Evolutionary conservation across 202 grass and related monocot genomes (phyloP), one percentile per base, ranked within the genome.

Genomic region (Brachypodium distachyon): DNA sequence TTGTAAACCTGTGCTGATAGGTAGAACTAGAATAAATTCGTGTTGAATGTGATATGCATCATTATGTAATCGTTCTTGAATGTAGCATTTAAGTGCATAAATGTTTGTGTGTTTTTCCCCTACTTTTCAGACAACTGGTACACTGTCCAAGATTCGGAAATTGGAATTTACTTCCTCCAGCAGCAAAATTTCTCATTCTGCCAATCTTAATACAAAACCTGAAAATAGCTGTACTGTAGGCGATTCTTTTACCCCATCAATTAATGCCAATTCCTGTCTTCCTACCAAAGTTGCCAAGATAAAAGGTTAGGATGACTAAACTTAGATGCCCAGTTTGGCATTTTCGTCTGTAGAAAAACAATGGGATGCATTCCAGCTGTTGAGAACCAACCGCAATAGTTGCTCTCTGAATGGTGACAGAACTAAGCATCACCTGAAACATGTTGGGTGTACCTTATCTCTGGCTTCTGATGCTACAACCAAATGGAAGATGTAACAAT

Each of bases 381-480:
- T 60, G 9, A 59, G 58, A 71, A 43, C 56, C 21, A 58, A 29
- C 25, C 33, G 3, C 6, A 51, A 21, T 53, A 42, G 54, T 51
- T 29, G 43, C 18, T 81, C 10, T 42, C 42, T 73, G 33, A 34
- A 31, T 51, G 23, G 25, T 23, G 33, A 54, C 25, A 43, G 46
- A 22, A 53, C 11, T 6, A 62, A 31, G 68, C 17, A 52, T 52
- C 44, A 58, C 39, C 49, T 76, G 71, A 61, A 83, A 40, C 42
- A 77, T 62, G 32, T 61, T 53, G 32, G 63, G 8, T 71, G 42
- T 61, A 51, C 61, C 54, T 27, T 61, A 39, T 70, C 33, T 68
- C 73, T 70, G 81, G 59, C 63, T 61, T 61, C 54, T 69, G 54
- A 61, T 60, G 73, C 22, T 50, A 51, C 39, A 40, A 38, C 42